Evolutionary conservation across 345 rosid genomes (phyloP).

Genomic region (Passiflora organensis): DNA sequence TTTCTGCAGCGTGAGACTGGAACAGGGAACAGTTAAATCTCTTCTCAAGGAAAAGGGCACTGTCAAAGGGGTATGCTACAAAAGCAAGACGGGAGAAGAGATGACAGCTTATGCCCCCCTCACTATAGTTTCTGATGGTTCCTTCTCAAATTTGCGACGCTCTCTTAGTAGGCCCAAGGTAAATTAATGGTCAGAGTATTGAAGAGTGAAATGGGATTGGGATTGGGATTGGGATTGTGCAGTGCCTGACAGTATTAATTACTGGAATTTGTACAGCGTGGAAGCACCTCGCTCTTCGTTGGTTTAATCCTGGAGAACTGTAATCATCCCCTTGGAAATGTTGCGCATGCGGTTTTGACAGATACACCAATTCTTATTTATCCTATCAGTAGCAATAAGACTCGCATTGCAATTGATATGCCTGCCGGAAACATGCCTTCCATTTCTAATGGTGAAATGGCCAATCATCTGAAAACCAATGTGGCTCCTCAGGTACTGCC

Average conservation of each 20-base stretch:
- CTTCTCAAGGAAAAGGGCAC: constrained; percentile 4
- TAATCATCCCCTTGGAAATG: constrained; percentile 45
- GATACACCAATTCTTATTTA: constrained; percentile 56
- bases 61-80: constrained; percentile 1
- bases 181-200: too few species aligned
- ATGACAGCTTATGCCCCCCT: constrained; percentile 3
- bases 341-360: constrained; percentile 47
- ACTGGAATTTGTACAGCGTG: constrained; percentile 36
- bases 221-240: too few species aligned
- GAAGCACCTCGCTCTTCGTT: constrained; percentile 50
- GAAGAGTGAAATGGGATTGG: too few species aligned
- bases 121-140: constrained; percentile 1
- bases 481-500: constrained; percentile 50
- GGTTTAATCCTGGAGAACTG: constrained; percentile 63
- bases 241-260: too few species aligned
- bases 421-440: constrained; percentile 61
- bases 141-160: neutral
- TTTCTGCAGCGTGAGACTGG: constrained; percentile 2
- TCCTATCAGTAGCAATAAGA: constrained; percentile 55
- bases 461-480: constrained; percentile 40
- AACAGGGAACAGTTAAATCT: constrained; percentile 7
- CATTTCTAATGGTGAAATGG: constrained; percentile 62
- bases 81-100: neutral
- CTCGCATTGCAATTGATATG: constrained; percentile 64
- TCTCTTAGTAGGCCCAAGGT: neutral